Percentiles rank a stretch among this genome's conserved stretches.
Evolutionary conservation across 306 rosid genomes (phyloP).

Genomic region (Cicer arietinum): DNA sequence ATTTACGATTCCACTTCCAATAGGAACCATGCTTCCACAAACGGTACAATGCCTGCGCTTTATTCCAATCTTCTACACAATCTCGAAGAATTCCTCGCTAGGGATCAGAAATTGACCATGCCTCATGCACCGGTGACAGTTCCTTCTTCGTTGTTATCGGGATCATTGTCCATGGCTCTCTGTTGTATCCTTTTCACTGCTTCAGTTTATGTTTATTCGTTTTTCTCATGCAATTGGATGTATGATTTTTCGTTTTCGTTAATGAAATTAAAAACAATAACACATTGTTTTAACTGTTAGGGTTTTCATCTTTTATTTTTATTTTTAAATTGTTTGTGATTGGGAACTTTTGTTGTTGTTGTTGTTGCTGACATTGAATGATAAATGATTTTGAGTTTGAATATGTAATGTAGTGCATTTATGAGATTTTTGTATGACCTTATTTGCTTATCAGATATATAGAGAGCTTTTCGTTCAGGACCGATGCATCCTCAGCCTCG

Average conservation of each 20-base stretch:
- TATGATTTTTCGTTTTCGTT: neutral
- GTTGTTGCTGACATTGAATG: neutral
- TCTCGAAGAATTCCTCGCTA: too few species aligned
- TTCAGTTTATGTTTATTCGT: too few species aligned
- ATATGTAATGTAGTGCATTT: neutral
- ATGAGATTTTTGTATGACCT: constrained; percentile 51
- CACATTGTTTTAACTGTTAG: neutral
- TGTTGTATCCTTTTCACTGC: too few species aligned
- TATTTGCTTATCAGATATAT: constrained; percentile 73
- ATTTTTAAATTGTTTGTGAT: neutral
- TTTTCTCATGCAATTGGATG: neutral
- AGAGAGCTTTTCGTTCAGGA: constrained; percentile 86
- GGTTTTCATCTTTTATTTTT: constrained; percentile 23
- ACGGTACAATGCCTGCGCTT: too few species aligned
- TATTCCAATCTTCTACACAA: too few species aligned
- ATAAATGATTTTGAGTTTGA: constrained; percentile 1
- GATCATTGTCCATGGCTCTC: too few species aligned
- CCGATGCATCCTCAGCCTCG: constrained; percentile 87
- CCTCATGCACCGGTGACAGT: too few species aligned
- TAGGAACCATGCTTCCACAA: constrained; percentile 54
- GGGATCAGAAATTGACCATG: too few species aligned
- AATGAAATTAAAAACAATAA: neutral
- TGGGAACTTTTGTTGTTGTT: neutral
- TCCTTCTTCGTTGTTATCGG: too few species aligned
- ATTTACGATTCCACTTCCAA: constrained; percentile 71